Conservation (phyloP, 1,284 basidiomycete genomes). For the Fistulina hepatica region DNA sequence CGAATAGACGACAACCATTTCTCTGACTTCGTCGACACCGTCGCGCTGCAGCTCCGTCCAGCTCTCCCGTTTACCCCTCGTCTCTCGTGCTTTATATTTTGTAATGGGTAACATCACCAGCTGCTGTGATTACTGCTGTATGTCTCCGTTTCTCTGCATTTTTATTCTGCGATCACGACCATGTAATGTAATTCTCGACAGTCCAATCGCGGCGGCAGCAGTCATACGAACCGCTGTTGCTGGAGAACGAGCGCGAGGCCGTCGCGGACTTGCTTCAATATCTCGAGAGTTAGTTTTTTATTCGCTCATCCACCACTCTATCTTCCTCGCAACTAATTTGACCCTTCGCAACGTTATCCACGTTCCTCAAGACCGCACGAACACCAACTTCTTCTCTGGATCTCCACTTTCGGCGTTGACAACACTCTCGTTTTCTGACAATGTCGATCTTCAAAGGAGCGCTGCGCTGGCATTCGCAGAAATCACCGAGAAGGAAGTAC, state of each 20-base stretch:
- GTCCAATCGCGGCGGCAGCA: slow-evolving; percentile 72
- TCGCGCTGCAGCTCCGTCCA: too few relatives aligned
- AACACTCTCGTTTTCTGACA: slow-evolving; percentile 97
- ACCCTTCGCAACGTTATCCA: slow-evolving; percentile 8
- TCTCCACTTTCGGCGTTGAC: slow-evolving; percentile 90
- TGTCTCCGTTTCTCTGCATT: slow-evolving; percentile 21
- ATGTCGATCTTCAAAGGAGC: slow-evolving; percentile 97
- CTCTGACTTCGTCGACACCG: too few relatives aligned
- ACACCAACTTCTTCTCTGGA: slow-evolving; percentile 93
- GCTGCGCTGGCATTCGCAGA: slow-evolving; percentile 98
- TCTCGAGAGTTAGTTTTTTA: slow-evolving; percentile 74
- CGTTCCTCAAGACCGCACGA: slow-evolving; percentile 67
- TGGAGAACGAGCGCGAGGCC: slow-evolving; percentile 98
- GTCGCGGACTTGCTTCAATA: slow-evolving; percentile 97
- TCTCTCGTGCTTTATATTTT: neutral
- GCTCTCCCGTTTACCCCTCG: slow-evolving; percentile 6
- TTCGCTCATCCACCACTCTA: slow-evolving; percentile 7
- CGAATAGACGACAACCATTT: too few relatives aligned
- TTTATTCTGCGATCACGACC: slow-evolving; percentile 10
- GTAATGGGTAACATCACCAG: slow-evolving; percentile 49
- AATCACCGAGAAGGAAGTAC: slow-evolving; percentile 99
- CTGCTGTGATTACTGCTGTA: slow-evolving; percentile 74
- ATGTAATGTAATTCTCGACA: slow-evolving; percentile 22
- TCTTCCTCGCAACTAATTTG: too few relatives aligned
- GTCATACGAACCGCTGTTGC: slow-evolving; percentile 85